phyloP scores from a whole-genome alignment of 2,329 filamentous ascomycete species.

The Penicillium sp. region DNA sequence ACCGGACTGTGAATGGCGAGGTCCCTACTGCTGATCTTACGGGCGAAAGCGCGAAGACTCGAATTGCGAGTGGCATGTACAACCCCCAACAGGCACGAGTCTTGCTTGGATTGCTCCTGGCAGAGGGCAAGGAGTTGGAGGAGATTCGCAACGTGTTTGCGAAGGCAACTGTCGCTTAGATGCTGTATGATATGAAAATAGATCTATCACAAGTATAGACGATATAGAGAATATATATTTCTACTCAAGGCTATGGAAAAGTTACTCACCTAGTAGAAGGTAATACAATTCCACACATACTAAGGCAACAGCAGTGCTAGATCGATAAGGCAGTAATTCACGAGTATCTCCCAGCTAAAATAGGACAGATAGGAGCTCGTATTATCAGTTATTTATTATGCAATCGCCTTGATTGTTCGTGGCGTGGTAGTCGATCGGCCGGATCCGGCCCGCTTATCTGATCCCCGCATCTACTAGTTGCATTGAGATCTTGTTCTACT shows the following conservation, averaged over 20 bases:
- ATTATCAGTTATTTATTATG: no score
- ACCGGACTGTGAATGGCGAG: conserved; percentile 31
- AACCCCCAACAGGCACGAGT: conserved; percentile 16
- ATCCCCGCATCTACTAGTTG: no score
- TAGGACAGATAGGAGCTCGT: no score
- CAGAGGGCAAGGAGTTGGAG: conserved; percentile 12
- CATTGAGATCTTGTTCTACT: no score
- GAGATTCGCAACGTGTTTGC: conserved; percentile 12
- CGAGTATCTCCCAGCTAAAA: no score
- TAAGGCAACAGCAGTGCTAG: no score
- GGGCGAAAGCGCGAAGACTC: conserved; percentile 12
- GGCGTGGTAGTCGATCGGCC: not conserved
- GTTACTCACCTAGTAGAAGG: no score
- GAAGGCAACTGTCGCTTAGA: conserved; percentile 13
- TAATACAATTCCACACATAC: no score
- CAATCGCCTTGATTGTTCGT: not conserved
- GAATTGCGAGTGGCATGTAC: conserved; percentile 27
- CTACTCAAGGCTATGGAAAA: no score
- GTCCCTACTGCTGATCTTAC: conserved; percentile 24
- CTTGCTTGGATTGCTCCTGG: conserved; percentile 15
- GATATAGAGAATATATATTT: no score
- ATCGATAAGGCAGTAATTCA: no score
- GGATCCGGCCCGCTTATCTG: conserved; percentile 11
- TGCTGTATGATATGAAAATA: not conserved
- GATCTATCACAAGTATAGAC: no score